Evolutionary conservation across 192 early-diverging fungal genomes (phyloP).

Genomic region (Rhizophagus clarus): DNA sequence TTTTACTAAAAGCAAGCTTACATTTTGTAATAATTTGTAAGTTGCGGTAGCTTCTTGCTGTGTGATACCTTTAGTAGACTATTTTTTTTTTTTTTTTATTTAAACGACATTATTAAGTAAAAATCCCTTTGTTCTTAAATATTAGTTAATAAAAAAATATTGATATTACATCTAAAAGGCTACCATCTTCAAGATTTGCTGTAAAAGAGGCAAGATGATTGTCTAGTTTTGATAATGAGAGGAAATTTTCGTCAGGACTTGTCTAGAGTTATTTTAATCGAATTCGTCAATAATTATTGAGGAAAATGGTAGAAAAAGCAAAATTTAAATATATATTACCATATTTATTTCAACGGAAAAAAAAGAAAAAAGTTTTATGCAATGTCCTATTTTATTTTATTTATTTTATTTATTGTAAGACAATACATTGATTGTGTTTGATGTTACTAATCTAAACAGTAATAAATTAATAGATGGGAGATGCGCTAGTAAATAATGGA

Average conservation of each 20-base stretch:
- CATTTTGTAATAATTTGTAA: conserved; percentile 28
- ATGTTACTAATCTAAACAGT: too few relatives aligned
- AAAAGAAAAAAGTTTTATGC: too few relatives aligned
- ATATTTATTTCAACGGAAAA: neutral
- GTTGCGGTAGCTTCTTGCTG: neutral
- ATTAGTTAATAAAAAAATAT: neutral
- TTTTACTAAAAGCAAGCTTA: conserved; percentile 20
- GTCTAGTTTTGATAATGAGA: neutral
- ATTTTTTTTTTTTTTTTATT: neutral
- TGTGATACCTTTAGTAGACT: conserved; percentile 19
- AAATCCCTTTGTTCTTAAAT: neutral
- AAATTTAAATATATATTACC: neutral
- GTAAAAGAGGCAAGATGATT: conserved; percentile 29
- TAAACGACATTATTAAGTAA: neutral
- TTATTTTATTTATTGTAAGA: too few relatives aligned
- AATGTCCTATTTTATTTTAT: too few relatives aligned
- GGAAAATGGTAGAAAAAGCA: neutral
- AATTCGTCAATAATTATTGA: neutral
- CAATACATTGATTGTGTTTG: too few relatives aligned
- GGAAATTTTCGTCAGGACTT: conserved; percentile 6
- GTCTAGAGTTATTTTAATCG: neutral
- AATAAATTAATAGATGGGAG: too few relatives aligned
- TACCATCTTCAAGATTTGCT: conserved; percentile 18
- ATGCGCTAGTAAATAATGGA: too few relatives aligned
- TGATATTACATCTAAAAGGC: conserved; percentile 11